Conservation (phyloP, 2,329 filamentous ascomycete species). For the Aplosporella prunicola region DNA sequence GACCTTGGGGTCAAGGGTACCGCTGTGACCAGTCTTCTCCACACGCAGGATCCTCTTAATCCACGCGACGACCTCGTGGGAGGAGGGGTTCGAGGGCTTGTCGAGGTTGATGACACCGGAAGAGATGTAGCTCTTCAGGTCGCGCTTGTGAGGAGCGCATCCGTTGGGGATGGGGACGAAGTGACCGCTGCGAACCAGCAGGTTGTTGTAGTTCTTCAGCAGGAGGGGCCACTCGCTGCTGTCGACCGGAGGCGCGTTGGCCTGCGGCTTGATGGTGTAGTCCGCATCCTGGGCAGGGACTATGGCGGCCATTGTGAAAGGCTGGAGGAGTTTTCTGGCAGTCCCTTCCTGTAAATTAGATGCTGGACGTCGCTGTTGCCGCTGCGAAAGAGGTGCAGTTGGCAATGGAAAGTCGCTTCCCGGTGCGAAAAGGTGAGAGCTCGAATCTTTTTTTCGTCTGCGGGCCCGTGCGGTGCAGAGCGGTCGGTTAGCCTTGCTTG, state of each 20-base stretch:
- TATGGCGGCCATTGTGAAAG: constrained; percentile 12
- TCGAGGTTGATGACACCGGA: constrained; percentile 98
- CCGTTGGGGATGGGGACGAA: constrained; percentile 95
- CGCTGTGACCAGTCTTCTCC: constrained; percentile 97
- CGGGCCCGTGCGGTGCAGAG: constrained; percentile 8
- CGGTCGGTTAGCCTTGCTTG: no score
- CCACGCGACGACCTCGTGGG: constrained; percentile 98
- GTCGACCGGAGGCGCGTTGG: constrained; percentile 62
- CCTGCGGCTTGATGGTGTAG: constrained; percentile 87
- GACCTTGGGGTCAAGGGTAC: constrained; percentile 96
- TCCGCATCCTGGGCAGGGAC: constrained; percentile 49
- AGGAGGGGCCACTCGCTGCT: constrained; percentile 88
- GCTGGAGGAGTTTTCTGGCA: not conserved
- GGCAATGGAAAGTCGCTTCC: no score
- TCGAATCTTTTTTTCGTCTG: constrained; percentile 11
- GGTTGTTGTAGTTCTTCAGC: constrained; percentile 92
- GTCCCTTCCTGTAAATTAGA: constrained; percentile 5
- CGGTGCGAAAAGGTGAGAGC: constrained; percentile 5
- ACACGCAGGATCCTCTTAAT: constrained; percentile 93
- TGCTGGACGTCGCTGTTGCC: constrained; percentile 11
- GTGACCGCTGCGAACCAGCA: constrained; percentile 87
- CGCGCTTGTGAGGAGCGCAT: constrained; percentile 82
- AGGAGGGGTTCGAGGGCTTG: constrained; percentile 95
- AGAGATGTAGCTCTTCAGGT: constrained; percentile 93
- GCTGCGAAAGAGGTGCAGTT: not conserved